These are phyloP conservation scores for Biscogniauxia mediterranea DNA, from an alignment of 2,329 filamentous ascomycete genomes.

Conservation along the genomic window DNA sequence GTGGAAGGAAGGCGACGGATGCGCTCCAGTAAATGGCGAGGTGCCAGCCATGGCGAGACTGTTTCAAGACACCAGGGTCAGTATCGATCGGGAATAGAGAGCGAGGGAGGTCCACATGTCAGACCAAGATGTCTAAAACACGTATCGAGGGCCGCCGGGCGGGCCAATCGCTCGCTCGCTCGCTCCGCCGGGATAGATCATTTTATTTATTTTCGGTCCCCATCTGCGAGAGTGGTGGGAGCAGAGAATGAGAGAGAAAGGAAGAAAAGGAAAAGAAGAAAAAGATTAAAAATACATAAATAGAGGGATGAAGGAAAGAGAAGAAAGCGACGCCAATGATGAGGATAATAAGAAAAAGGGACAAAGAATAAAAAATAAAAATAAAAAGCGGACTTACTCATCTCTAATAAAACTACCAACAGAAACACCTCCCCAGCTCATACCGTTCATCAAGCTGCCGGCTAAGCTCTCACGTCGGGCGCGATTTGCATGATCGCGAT, in stretches of 20 bases:
- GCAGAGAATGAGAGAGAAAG: not conserved
- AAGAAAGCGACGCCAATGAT: not conserved
- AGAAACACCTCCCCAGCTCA: slow-evolving; percentile 96
- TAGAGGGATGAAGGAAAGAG: slow-evolving; percentile 4
- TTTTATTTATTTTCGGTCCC: no score
- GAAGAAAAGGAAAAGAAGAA: no score
- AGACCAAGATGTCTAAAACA: slow-evolving; percentile 21
- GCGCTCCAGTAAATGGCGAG: slow-evolving; percentile 75
- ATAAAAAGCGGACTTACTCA: slow-evolving; percentile 69
- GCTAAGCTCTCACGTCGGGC: slow-evolving; percentile 61
- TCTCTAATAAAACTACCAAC: slow-evolving; percentile 96
- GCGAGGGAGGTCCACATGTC: slow-evolving; percentile 21
- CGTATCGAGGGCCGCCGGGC: slow-evolving; percentile 4
- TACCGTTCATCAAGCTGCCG: slow-evolving; percentile 70
- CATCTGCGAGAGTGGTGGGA: not conserved
- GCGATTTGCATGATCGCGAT: slow-evolving; percentile 57
- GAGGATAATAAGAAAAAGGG: not conserved
- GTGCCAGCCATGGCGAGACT: slow-evolving; percentile 96
- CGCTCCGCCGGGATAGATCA: no score
- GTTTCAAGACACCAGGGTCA: slow-evolving; percentile 31
- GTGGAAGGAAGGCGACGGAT: slow-evolving; percentile 92
- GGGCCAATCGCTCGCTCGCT: not conserved
- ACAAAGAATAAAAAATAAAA: slow-evolving; percentile 23
- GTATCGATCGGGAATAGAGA: slow-evolving; percentile 15
- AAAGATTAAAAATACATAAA: no score